These are phyloP conservation scores for Saccharomyces hybrid DNA, from an alignment of 1,139 yeast genomes.

Conservation along the genomic window DNA sequence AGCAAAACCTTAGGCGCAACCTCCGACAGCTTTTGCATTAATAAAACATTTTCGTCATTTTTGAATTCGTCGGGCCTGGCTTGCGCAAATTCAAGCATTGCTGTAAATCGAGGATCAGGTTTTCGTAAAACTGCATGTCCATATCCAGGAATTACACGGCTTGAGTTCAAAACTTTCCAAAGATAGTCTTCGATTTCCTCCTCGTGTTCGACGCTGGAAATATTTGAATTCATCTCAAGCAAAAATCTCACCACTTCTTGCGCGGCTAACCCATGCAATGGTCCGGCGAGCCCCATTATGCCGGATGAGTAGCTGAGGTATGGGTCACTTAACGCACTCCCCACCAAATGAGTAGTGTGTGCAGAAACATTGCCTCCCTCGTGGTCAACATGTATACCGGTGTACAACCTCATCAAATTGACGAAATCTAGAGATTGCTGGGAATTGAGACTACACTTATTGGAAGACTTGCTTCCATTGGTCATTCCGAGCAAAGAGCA, in stretches of 20 bases:
- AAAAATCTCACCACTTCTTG: conserved; percentile 96
- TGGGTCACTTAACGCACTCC: conserved; percentile 91
- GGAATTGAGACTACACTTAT: conserved; percentile 44
- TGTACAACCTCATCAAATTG: conserved; percentile 86
- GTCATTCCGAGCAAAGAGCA: conserved; percentile 67
- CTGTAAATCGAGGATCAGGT: conserved; percentile 67
- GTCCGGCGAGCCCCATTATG: conserved; percentile 95
- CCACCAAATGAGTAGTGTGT: conserved; percentile 94
- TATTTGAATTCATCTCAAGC: conserved; percentile 68
- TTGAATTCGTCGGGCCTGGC: conserved; percentile 29
- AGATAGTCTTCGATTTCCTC: conserved; percentile 77
- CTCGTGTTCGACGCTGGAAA: conserved; percentile 65
- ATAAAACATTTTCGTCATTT: conserved; percentile 29
- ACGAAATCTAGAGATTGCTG: conserved; percentile 42
- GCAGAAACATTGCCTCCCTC: conserved; percentile 99
- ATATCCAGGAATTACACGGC: conserved; percentile 96
- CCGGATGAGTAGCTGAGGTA: conserved; percentile 91
- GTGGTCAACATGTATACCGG: conserved; percentile 94
- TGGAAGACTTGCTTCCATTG: conserved; percentile 38
- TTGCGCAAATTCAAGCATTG: conserved; percentile 34
- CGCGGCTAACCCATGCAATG: conserved; percentile 96
- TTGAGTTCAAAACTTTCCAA: conserved; percentile 85
- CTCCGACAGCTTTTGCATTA: conserved; percentile 34
- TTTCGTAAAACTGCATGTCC: conserved; percentile 95
- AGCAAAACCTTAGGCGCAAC: conserved; percentile 50